Base-by-base conservation (phyloP, 1,284 basidiomycete genomes). In the Microstroma glucosiphilum region DNA sequence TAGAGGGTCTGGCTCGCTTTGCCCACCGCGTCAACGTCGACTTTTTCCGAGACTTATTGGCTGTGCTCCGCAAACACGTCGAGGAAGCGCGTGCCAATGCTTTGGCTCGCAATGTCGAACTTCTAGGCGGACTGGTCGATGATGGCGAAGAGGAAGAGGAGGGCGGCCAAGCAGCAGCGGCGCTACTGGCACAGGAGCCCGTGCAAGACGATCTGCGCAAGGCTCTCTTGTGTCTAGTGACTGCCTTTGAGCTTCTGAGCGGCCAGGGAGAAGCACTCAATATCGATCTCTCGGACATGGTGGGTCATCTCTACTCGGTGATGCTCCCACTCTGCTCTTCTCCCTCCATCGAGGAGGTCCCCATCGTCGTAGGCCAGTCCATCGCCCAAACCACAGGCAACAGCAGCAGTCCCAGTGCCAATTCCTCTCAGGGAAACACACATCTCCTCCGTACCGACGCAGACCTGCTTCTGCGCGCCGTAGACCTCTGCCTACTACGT, bases 221-320 rank as follows among this genome's bases (percentile, higher is more conserved):
- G 86, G 74, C 70, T 9, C 83, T 98, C 65, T 82, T 89, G 60
- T 96, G 91, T 75, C 91, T 98, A 71, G 87, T 90, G 62, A 96
- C 96, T 40, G 94, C 93, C 4, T 96, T 97, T 73, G 93, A 98
- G 77, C 86, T 99, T 57, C 85, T 98, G 51, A 89, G 89, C 17
- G 96, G 94, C 12, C 96, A 99, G 86, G 93, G 92, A 86, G 94
- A 98, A 82, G 90, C 93, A 23, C 85, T 99, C 70, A 93, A 94
- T 75, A 89, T 99, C 75, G 96, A 98, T 82, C 83, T 98, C 57
- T 85, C 83, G 70, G 94, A 96, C 73, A 93, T 98, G 77, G 85
- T 92, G 75, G 85, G 86, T 60, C 84, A 85, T 49, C 83, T 92
- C 15, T 92, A 91, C 80, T 81, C 85, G 41, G 82, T 84, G 53